These are phyloP conservation scores for Cryptococcus wingfieldii DNA, from an alignment of 1,284 basidiomycete species.

Conservation along the genomic window DNA sequence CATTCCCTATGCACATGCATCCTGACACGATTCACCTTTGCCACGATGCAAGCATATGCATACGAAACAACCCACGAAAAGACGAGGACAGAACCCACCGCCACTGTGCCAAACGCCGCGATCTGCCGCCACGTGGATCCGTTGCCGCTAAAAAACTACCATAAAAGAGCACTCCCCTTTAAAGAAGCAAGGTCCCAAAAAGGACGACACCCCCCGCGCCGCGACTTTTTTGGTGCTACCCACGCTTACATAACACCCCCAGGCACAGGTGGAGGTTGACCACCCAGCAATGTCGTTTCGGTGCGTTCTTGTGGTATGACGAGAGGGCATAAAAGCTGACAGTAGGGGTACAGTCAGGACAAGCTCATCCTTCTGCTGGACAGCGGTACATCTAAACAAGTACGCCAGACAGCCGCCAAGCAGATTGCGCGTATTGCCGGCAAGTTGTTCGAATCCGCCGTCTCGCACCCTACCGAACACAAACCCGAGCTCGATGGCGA, in stretches of 20 bases:
- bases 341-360: slow-evolving; percentile 31
- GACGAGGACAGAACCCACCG: too few relatives aligned
- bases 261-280: slow-evolving; percentile 17
- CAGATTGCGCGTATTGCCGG: slow-evolving; percentile 46
- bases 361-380: slow-evolving; percentile 49
- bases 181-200: not conserved
- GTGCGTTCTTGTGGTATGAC: not conserved
- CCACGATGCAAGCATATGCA: too few relatives aligned
- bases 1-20: too few relatives aligned
- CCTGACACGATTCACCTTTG: too few relatives aligned
- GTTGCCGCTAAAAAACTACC: not conserved
- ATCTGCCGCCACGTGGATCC: too few relatives aligned
- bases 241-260: slow-evolving; percentile 3
- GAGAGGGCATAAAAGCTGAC: not conserved
- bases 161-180: slow-evolving; percentile 2
- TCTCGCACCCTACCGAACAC: not conserved
- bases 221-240: not conserved
- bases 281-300: slow-evolving; percentile 3
- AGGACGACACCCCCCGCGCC: slow-evolving; percentile 4
- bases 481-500: slow-evolving; percentile 8
- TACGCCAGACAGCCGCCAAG: slow-evolving; percentile 47
- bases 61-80: too few relatives aligned
- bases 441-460: slow-evolving; percentile 29
- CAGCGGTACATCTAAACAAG: slow-evolving; percentile 45
- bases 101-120: too few relatives aligned